Percentiles rank a stretch among this genome's conserved stretches.
Evolutionary conservation across 495 filamentous ascomycete genomes (phyloP).

Genomic region (Aspergillus sclerotioniger): DNA sequence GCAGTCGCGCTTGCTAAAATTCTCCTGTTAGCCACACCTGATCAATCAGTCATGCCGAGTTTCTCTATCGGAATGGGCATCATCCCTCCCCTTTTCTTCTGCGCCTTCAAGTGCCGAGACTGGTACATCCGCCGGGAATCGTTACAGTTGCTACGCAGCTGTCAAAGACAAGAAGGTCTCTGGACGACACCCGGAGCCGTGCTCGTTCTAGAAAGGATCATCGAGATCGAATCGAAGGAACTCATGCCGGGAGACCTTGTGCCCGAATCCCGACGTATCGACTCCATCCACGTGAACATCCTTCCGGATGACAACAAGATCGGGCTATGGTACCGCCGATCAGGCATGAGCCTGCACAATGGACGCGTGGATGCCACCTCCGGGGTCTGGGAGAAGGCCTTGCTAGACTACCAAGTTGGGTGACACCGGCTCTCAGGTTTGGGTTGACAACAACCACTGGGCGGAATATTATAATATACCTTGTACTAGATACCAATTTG

Average conservation of each 20-base stretch:
- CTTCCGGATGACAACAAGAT: background rate
- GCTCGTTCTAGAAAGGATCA: slow-evolving; percentile 7
- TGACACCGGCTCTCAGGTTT: too few species aligned
- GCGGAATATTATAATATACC: background rate
- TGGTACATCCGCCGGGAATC: slow-evolving; percentile 15
- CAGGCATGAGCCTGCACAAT: background rate
- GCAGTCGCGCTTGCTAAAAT: slow-evolving; percentile 7
- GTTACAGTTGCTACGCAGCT: slow-evolving; percentile 11
- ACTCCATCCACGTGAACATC: slow-evolving; percentile 9
- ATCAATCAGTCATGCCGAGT: slow-evolving; percentile 3
- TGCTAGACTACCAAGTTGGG: background rate
- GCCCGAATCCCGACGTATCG: slow-evolving; percentile 15
- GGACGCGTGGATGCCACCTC: background rate
- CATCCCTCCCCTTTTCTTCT: slow-evolving; percentile 17
- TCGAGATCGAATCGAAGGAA: slow-evolving; percentile 17
- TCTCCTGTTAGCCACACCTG: background rate
- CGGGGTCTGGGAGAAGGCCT: background rate
- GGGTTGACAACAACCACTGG: too few species aligned
- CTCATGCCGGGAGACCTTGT: slow-evolving; percentile 9
- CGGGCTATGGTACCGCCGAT: background rate
- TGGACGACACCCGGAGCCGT: slow-evolving; percentile 10
- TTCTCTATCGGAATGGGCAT: slow-evolving; percentile 19
- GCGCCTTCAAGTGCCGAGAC: slow-evolving; percentile 20
- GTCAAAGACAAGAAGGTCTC: slow-evolving; percentile 13
- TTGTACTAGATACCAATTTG: background rate